phyloP scores from a whole-genome alignment of 306 rosid genomes.

The Trichosanthes truncata region DNA sequence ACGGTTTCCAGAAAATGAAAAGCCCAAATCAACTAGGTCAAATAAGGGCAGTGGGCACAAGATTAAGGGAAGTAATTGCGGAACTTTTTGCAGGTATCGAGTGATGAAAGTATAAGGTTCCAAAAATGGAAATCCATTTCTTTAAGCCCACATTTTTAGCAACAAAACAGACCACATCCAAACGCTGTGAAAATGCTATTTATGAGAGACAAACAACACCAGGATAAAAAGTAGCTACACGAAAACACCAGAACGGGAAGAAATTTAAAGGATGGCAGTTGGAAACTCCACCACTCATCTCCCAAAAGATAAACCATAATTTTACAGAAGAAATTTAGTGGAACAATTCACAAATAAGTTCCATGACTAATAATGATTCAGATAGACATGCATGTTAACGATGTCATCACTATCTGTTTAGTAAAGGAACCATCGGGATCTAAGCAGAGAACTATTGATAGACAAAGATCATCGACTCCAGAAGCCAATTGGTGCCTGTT shows the following conservation, averaged over 20 bases:
- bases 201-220: constrained; percentile 9
- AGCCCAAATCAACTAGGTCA: background rate
- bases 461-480: constrained; percentile 18
- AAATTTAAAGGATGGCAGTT: constrained; percentile 11
- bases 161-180: constrained; percentile 5
- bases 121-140: constrained; percentile 6
- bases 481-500: background rate
- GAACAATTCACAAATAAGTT: background rate
- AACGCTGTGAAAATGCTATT: constrained; percentile 6
- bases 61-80: background rate
- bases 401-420: background rate
- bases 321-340: background rate
- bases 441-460: constrained; percentile 2
- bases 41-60: constrained; percentile 4
- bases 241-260: background rate
- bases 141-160: constrained; percentile 7
- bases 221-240: constrained; percentile 7
- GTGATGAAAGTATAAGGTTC: constrained; percentile 9
- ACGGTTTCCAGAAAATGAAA: background rate
- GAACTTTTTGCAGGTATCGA: background rate
- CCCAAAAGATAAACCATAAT: background rate
- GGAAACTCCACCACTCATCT: constrained; percentile 1
- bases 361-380: background rate
- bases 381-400: background rate
- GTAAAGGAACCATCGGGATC: constrained; percentile 23